These are phyloP conservation scores for Capsicum pubescens DNA, from an alignment of 257 asterid genomes.

Conservation along the genomic window DNA sequence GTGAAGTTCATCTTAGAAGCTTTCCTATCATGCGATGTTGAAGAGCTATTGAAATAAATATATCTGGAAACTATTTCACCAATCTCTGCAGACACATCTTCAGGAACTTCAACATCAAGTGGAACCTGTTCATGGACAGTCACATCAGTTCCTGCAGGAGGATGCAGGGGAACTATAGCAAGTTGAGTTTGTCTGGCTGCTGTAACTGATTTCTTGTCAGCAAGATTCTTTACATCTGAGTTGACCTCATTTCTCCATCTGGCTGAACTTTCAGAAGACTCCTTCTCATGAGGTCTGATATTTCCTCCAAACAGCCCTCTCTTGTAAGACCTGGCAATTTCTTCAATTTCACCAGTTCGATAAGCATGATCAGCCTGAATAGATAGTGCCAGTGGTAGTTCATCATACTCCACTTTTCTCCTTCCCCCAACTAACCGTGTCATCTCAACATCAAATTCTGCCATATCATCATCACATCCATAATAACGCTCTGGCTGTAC, in stretches of 20 bases:
- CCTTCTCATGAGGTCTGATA: slow-evolving; percentile 32
- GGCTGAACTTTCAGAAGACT: slow-evolving; percentile 31
- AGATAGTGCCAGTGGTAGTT: slow-evolving; percentile 61
- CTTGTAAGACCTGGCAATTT: slow-evolving; percentile 31
- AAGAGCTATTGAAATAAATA: slow-evolving; percentile 57
- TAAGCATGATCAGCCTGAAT: slow-evolving; percentile 74
- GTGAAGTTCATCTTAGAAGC: slow-evolving; percentile 45
- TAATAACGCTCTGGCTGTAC: slow-evolving; percentile 78
- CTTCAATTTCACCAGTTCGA: slow-evolving; percentile 40
- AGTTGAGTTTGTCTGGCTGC: slow-evolving; percentile 37
- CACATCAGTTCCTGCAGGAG: slow-evolving; percentile 38
- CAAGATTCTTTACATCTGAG: slow-evolving; percentile 33
- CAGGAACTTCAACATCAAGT: slow-evolving; percentile 43
- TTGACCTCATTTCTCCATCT: slow-evolving; percentile 34
- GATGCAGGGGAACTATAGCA: slow-evolving; percentile 40
- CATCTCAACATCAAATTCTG: slow-evolving; percentile 71
- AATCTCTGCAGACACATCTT: slow-evolving; percentile 48
- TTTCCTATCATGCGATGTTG: slow-evolving; percentile 51
- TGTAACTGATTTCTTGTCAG: slow-evolving; percentile 1
- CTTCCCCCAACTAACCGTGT: slow-evolving; percentile 74
- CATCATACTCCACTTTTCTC: slow-evolving; percentile 42
- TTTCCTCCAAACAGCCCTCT: slow-evolving; percentile 33
- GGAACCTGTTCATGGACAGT: slow-evolving; percentile 39
- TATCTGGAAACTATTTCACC: slow-evolving; percentile 61
- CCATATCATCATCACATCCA: slow-evolving; percentile 62